Evolutionary conservation across 768 basidiomycete species (phyloP), one percentile per base, ranked within the genome.

Genomic region (Lactarius psammicola): DNA sequence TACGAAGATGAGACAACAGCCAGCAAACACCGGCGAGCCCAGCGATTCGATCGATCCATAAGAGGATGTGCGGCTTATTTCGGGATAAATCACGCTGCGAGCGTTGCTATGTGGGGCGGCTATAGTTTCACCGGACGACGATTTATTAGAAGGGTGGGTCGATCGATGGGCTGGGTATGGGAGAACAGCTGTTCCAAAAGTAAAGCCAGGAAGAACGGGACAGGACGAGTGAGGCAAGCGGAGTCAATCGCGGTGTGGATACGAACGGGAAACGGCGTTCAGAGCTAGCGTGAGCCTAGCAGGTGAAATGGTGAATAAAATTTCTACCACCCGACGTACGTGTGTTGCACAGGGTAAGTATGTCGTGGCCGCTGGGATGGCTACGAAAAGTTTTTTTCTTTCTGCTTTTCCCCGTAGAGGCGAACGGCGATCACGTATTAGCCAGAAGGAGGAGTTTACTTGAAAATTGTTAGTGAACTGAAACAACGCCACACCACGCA

Each of bases 51-150:
- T 58, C 30, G 13, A 13, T 56, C 53, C 11, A 54, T 56, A 42
- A 53, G 28, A 30, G 57, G 30, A 34, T 34, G 34, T 60, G 44
- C 62, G 26, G 53, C 58, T 53, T 54, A 58, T 54, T 65, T 62
- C 33, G 31, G 38, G 51, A 51, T 30, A 56, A 38, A 36, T 62
- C 15, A 13, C 18, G 40, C 17, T 40, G 49, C 56, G 51, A 40
- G 23, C 59, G 31, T 11, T 26, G 38, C 42, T 31, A 9, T 23
- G 26, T 34, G 31, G 26, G n/a, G 23, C 42, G 13, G n/a, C 6
- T 18, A 46, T 60, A 28, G n/a, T 28, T 36, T 42, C 9, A 10
- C n/a, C 54, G 23, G 11, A 11, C 51, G 28, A 54, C 28, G 31
- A n/a, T 46, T 49, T 28, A 59, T 33, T 46, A 23, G 26, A 49